Evolutionary conservation across 2,329 filamentous ascomycete genomes (phyloP).

Genomic region (Fusarium euwallaceae): DNA sequence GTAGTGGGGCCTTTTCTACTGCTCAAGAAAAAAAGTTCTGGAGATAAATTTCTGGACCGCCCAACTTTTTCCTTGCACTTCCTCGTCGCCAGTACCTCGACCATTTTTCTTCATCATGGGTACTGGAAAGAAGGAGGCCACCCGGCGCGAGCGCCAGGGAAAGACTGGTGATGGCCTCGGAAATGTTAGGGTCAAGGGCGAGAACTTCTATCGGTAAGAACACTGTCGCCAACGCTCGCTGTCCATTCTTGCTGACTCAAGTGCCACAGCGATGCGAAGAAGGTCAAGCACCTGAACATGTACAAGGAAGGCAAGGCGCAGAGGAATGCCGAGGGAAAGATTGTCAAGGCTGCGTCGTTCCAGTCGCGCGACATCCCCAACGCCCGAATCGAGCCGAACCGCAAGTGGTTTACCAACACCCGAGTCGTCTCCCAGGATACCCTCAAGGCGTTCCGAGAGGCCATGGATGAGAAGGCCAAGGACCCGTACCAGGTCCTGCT

Average conservation of each 20-base stretch:
- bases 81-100: slow-evolving; percentile 37
- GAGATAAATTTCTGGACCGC: slow-evolving; percentile 44
- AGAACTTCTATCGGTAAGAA: slow-evolving; percentile 93
- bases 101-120: slow-evolving; percentile 72
- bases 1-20: slow-evolving; percentile 42
- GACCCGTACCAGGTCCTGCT: slow-evolving; percentile 96
- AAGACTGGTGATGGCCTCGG: slow-evolving; percentile 87
- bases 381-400: slow-evolving; percentile 93
- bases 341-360: slow-evolving; percentile 85
- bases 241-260: slow-evolving; percentile 17
- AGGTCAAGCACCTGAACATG: slow-evolving; percentile 89
- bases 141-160: slow-evolving; percentile 85
- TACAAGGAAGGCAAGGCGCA: slow-evolving; percentile 88
- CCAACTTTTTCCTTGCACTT: slow-evolving; percentile 35
- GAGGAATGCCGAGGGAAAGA: slow-evolving; percentile 85
- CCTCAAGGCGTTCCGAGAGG: slow-evolving; percentile 86
- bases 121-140: slow-evolving; percentile 90
- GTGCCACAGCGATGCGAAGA: slow-evolving; percentile 75
- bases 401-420: slow-evolving; percentile 98
- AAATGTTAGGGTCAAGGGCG: slow-evolving; percentile 94
- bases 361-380: slow-evolving; percentile 86
- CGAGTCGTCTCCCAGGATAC: slow-evolving; percentile 90
- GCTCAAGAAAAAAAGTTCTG: slow-evolving; percentile 44
- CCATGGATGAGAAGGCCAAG: slow-evolving; percentile 88
- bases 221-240: not conserved